phyloP scores from a whole-genome alignment of 164 flowering plant species.

The Piper longum region DNA sequence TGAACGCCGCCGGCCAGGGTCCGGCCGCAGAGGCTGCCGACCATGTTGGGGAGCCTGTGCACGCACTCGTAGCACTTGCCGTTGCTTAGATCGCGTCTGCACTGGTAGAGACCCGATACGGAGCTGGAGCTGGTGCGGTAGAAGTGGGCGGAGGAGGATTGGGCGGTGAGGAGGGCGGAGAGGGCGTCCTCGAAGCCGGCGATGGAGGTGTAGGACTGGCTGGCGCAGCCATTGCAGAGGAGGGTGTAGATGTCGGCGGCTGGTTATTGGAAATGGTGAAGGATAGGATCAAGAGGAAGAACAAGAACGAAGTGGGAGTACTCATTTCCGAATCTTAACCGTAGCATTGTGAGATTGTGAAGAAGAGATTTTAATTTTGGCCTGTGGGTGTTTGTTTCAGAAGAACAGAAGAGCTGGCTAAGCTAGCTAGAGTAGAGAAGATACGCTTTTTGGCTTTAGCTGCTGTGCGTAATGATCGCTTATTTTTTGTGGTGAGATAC shows the following conservation, averaged over 20 bases:
- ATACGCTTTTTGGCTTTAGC: too few relatives aligned
- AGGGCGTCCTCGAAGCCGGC: constrained; percentile 56
- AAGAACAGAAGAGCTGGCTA: background rate
- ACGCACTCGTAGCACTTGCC: constrained; percentile 67
- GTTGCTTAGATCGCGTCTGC: constrained; percentile 71
- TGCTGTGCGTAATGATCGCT: too few relatives aligned
- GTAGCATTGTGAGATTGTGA: background rate
- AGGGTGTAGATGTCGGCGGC: constrained; percentile 27
- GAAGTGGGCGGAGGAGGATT: constrained; percentile 54
- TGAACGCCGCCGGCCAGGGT: constrained; percentile 64
- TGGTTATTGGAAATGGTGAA: background rate
- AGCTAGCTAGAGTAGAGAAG: background rate
- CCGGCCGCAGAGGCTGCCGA: constrained; percentile 44
- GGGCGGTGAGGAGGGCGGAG: constrained; percentile 45
- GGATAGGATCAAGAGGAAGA: background rate
- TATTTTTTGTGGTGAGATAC: too few relatives aligned
- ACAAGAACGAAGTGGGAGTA: background rate
- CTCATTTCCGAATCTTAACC: background rate
- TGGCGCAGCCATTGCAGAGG: constrained; percentile 89
- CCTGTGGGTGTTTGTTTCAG: background rate
- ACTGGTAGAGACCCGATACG: constrained; percentile 65
- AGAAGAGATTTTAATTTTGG: background rate
- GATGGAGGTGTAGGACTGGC: constrained; percentile 39
- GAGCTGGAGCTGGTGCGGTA: constrained; percentile 56
- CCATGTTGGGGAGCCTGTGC: constrained; percentile 39